A percentile compares a stretch with the other conserved stretches of the same genome.
Evolutionary conservation across 2,329 filamentous ascomycete genomes (phyloP).

Genomic region (Ceratocystis destructans): DNA sequence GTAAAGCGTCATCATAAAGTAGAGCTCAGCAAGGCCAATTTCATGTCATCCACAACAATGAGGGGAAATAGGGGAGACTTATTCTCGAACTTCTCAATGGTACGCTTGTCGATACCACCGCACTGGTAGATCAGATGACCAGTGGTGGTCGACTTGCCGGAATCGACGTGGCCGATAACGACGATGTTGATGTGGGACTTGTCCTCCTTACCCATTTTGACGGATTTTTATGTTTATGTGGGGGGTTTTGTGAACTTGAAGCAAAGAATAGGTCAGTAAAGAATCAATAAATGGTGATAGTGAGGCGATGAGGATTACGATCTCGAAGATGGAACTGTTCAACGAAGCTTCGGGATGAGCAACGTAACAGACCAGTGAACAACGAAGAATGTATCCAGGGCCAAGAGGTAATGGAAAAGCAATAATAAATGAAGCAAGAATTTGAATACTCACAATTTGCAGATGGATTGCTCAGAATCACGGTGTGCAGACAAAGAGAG

Average conservation of each 20-base stretch:
- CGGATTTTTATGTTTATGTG: constrained; percentile 21
- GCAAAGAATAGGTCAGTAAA: not conserved
- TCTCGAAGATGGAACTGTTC: no score
- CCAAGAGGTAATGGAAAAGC: not conserved
- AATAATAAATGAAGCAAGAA: not conserved
- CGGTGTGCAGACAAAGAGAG: constrained; percentile 20
- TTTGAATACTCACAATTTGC: constrained; percentile 17
- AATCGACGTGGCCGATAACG: constrained; percentile 99
- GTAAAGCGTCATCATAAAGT: not conserved
- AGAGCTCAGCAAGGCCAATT: not conserved
- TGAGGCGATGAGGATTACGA: not conserved
- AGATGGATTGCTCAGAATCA: constrained; percentile 20
- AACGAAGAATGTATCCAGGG: not conserved
- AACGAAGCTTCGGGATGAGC: no score
- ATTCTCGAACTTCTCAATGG: constrained; percentile 99
- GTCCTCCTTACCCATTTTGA: constrained; percentile 63
- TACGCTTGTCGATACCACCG: constrained; percentile 99
- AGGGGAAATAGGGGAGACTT: constrained; percentile 28
- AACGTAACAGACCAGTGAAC: no score
- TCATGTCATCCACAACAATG: not conserved
- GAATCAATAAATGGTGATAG: not conserved
- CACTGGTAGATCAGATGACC: constrained; percentile 99
- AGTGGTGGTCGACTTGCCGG: constrained; percentile 93
- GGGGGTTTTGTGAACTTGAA: constrained; percentile 11
- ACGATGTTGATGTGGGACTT: constrained; percentile 97